Evolutionary conservation across 2,329 filamentous ascomycete species (phyloP).

Genomic region (Claviceps sp.): DNA sequence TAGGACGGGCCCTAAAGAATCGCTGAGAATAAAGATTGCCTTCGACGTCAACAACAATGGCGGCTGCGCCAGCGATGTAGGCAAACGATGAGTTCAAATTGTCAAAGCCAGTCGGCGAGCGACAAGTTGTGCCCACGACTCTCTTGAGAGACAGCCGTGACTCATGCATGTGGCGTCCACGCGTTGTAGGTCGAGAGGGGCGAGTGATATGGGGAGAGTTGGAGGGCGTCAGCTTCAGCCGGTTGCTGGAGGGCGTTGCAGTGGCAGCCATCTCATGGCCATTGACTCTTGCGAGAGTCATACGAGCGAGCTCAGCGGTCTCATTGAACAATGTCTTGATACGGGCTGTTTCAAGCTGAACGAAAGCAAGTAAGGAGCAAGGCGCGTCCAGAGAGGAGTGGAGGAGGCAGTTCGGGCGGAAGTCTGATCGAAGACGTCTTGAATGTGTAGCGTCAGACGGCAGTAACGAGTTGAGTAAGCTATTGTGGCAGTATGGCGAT

Average conservation of each 20-base stretch:
- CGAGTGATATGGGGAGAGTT: slow-evolving; percentile 58
- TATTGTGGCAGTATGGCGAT: not conserved
- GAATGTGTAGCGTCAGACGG: not conserved
- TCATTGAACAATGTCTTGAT: not conserved
- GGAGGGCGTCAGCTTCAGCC: slow-evolving; percentile 60
- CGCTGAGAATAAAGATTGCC: slow-evolving; percentile 58
- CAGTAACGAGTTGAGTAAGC: not conserved
- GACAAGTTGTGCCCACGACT: slow-evolving; percentile 84
- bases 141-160: slow-evolving; percentile 60
- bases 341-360: not conserved
- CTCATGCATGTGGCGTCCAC: slow-evolving; percentile 34
- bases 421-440: not conserved
- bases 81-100: slow-evolving; percentile 67
- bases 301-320: not conserved
- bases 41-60: slow-evolving; percentile 75
- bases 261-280: slow-evolving; percentile 41
- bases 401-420: not conserved
- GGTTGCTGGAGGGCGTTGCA: slow-evolving; percentile 39
- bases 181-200: slow-evolving; percentile 48
- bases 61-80: slow-evolving; percentile 84
- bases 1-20: slow-evolving; percentile 80
- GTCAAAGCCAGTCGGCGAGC: slow-evolving; percentile 75
- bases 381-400: not conserved
- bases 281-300: slow-evolving; percentile 26
- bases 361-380: not conserved